Percentiles rank a stretch among this genome's conserved stretches.
These are phyloP conservation scores for Leptographium flavum DNA, from an alignment of 2,329 filamentous ascomycete species.

Conservation along the genomic window DNA sequence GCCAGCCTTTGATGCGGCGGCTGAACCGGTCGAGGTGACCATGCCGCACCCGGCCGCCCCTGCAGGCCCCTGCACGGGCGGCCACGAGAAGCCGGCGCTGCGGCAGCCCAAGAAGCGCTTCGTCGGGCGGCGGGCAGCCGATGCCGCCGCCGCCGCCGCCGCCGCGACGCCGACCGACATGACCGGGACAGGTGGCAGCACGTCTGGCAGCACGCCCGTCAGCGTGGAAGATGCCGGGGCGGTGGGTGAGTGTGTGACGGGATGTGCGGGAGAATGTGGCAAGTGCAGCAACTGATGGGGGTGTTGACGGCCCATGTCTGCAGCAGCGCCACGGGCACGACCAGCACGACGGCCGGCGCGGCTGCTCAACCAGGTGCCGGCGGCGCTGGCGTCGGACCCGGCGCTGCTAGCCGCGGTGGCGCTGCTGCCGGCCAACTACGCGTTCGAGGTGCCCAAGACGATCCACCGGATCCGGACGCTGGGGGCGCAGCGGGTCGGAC, in stretches of 20 bases:
- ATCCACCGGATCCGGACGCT: constrained; percentile 82
- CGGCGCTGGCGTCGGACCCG: constrained; percentile 70
- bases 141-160: constrained; percentile 32
- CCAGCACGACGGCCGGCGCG: constrained; percentile 54
- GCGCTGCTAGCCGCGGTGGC: constrained; percentile 78
- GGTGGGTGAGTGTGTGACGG: constrained; percentile 22
- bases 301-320: neutral
- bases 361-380: constrained; percentile 80
- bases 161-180: constrained; percentile 43
- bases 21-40: neutral
- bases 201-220: neutral
- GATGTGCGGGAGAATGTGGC: neutral
- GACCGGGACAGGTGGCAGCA: constrained; percentile 19
- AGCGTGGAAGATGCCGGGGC: constrained; percentile 44
- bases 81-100: constrained; percentile 15
- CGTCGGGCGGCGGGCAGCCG: constrained; percentile 65
- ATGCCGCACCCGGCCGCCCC: neutral
- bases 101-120: constrained; percentile 86
- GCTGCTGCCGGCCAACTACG: constrained; percentile 89
- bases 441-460: constrained; percentile 96
- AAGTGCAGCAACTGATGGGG: neutral
- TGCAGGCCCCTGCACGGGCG: neutral
- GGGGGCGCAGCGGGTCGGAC: constrained; percentile 65
- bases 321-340: constrained; percentile 51
- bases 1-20: neutral